Evolutionary conservation across 352 stramenopile genomes (phyloP).

Genomic region (Pythium aphanidermatum): DNA sequence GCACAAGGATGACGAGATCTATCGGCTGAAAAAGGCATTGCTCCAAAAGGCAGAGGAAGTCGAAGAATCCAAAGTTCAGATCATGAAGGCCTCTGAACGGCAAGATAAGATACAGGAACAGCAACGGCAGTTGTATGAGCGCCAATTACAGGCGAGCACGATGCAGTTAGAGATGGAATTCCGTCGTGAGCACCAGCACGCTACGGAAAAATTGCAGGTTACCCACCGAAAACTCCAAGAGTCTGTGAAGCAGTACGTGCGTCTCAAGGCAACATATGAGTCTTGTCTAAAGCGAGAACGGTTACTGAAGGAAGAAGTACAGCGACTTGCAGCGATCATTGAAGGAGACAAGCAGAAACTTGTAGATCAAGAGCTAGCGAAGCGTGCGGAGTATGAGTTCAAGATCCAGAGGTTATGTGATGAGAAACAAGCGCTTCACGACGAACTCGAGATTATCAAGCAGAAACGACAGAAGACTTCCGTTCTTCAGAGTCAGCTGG

Average conservation of each 20-base stretch:
- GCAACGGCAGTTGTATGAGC: constrained; percentile 50
- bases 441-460: constrained; percentile 22
- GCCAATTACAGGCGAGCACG: constrained; percentile 45
- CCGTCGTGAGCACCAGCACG: constrained; percentile 46
- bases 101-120: constrained; percentile 50
- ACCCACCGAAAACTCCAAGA: constrained; percentile 47
- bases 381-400: constrained; percentile 36
- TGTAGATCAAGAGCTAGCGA: constrained; percentile 35
- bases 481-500: constrained; percentile 19
- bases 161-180: constrained; percentile 72
- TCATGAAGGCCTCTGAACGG: constrained; percentile 39
- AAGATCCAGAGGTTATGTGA: constrained; percentile 26
- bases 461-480: constrained; percentile 15
- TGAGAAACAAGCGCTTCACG: constrained; percentile 24
- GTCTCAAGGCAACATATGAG: constrained; percentile 42
- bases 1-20: constrained; percentile 53
- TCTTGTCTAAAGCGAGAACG: constrained; percentile 42
- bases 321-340: constrained; percentile 38
- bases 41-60: constrained; percentile 37
- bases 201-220: constrained; percentile 33
- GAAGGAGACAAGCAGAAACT: constrained; percentile 46
- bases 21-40: constrained; percentile 42
- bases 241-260: constrained; percentile 23
- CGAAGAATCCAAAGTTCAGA: constrained; percentile 38
- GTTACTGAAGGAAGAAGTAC: constrained; percentile 29